Evolutionary conservation across 371 early-diverging fungal genomes (phyloP), one percentile per base, ranked within the genome.

Genomic region (Mortierella sp.): DNA sequence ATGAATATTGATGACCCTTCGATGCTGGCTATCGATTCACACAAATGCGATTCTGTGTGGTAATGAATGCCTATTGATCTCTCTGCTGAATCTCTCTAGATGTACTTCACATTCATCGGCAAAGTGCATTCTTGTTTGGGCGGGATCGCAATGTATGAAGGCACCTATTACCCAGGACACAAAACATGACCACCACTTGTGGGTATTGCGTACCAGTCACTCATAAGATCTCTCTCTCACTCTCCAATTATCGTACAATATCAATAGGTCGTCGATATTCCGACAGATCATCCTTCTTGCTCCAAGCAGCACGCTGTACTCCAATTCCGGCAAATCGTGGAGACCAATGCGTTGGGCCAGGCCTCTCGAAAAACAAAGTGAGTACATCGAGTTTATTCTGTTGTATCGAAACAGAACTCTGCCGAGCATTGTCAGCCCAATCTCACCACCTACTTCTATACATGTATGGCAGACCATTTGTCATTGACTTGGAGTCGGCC

Each of bases 401-500:
- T n/a, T n/a, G n/a, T n/a, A n/a, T n/a, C n/a, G n/a, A n/a, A n/a
- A 39, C 14, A 10, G 39, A 39, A 39, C 39, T 39, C 39, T 39
- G 39, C 26, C 46, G 46, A 19, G 13, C 24, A 26, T 7, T 21
- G 10, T 26, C 21, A 48, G 7, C 8, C 8, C 39, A 39, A 18
- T n/a, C 28, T 42, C 18, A 42, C 12, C 2, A 7, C 1, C 21
- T 38, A 5, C 3, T 10, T 16, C 7, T n/a, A 16, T 5, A 28
- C 16, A 14, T 9, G 3, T 28, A 14, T 1, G 26, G n/a, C 3
- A 92, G 93, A 55, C 96, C 96, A 12, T 98, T 94, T 72, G 80
- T 98, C n/a, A 95, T 98, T 54, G 98, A 98, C 71, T 82, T 98
- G 42, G 93, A 93, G 48, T 93, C 96, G 13, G 86, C 95, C 4